Base-by-base conservation (phyloP, 371 early-diverging fungal species). In the Circinella minor region DNA sequence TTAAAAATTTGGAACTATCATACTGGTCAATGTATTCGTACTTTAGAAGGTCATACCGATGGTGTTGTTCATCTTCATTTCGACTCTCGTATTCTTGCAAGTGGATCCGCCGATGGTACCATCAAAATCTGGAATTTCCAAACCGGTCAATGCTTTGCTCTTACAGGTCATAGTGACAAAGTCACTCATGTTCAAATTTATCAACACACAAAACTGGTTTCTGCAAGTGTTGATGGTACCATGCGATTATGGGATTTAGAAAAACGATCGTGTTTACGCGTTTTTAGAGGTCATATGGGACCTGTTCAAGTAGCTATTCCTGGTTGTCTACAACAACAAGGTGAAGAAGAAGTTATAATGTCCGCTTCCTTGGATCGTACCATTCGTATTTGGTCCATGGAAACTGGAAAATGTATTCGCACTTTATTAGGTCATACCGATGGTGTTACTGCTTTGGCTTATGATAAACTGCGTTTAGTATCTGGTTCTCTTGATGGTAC, bases 1-100 rank as follows among this genome's bases (percentile, higher is more conserved):
- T 88, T 99, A n/a, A 83, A 93, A 69, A 92, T 99, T 68, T 99
- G 99, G 99, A 95, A 98, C 77, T 94, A 96, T 71, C 91, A 93
- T 65, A 94, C 91, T 5, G 98, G 97, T 59, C 83, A 91, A 54
- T 92, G 94, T 67, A 88, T 99, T 51, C 92, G 96, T 55, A 92
- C 90, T 0, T 80, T 99, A 55, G 89, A 87, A 57, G 92, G 92
- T 5, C 92, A 91, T 66, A 95, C 97, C 13, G 88, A 86, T 63
- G 97, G 97, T 36, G 94, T 98, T 7, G 87, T 90, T 36, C 93
- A 92, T 54, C 82, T 97, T 15, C 94, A 98, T 77, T 97, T 94
- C 74, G 90, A 92, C 69, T 87, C 90, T 47, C 89, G 93, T 55
- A 77, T 93, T 9, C 79, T 96, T 37, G 96, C 93, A 4, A 90